Evolutionary conservation across 106 monocot genomes (phyloP), one percentile per base, ranked within the genome.

Genomic region (Vanilla planifolia): DNA sequence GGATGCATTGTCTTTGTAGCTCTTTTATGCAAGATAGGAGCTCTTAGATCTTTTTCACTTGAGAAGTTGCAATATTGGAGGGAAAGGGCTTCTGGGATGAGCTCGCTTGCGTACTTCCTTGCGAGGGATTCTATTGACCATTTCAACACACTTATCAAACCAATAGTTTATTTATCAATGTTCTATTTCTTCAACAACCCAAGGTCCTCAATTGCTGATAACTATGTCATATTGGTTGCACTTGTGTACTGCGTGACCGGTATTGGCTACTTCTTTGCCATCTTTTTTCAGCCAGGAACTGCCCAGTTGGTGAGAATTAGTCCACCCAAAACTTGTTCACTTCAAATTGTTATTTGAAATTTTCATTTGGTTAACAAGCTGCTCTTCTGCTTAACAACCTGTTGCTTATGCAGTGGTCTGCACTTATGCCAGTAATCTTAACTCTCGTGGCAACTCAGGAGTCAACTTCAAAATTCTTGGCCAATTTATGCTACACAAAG

Each of bases 181-280:
- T 95, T 95, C 71, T 95, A 89, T 64, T 86, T 84, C 73, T 89
- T 89, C 83, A 95, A 83, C 75, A 85, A 85, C 33, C 89, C 93
- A 5, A 85, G 93, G 64, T 94, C 93, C 53, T 75, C 85, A 19
- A 73, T 95, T 33, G 43, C 36, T 0, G 86, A 86, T 41, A 95
- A 95, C 53, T 89, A 89, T 33, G 45, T 80, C 34, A 62, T 94
- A 36, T 70, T 94, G 66, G 71, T 94, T 15, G 76, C 89, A 13
- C 89, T 94, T 7, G 94, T 94, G 1, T 89, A 94, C 70, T 89
- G 94, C 65, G 94, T 94, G 48, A 94, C 93, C 15, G 93, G 93
- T 51, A 78, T 94, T 29, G 93, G 89, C 20, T 94, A 94, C 59
- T 64, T 72, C 39, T 89, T 89, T 71, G 85, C 93, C 46, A 80